Evolutionary conservation across 257 asterid species (phyloP).

Genomic region (Penstemon barbatus): DNA sequence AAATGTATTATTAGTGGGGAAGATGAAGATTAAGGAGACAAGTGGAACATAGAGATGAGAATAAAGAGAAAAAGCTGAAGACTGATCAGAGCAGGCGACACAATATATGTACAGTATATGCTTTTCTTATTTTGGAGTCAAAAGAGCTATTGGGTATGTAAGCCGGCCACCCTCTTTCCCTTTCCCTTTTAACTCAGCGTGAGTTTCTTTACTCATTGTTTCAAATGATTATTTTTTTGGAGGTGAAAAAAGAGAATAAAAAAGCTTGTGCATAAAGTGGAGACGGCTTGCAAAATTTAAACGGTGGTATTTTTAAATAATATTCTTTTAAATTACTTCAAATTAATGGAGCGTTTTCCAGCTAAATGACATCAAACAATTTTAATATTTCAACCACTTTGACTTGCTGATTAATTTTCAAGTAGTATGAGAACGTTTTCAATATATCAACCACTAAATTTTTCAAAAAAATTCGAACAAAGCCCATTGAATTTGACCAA

Average conservation of each 20-base stretch:
- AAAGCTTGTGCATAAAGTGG: constrained; percentile 20
- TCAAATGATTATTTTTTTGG: constrained; percentile 32
- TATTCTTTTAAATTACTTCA: neutral
- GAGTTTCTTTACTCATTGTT: constrained; percentile 35
- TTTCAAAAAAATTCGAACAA: too few species aligned
- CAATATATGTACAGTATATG: constrained; percentile 22
- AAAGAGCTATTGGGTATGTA: constrained; percentile 35
- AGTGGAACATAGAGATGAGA: constrained; percentile 34
- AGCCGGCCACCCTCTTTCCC: constrained; percentile 37
- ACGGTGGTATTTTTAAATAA: too few species aligned
- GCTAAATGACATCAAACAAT: neutral
- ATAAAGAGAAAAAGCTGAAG: neutral
- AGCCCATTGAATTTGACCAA: too few species aligned
- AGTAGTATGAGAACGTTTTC: too few species aligned
- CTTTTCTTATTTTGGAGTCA: constrained; percentile 47
- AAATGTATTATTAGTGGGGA: neutral
- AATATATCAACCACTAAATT: too few species aligned
- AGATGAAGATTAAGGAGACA: constrained; percentile 32
- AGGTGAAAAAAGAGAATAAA: neutral
- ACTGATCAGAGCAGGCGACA: constrained; percentile 28
- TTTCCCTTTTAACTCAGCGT: constrained; percentile 37
- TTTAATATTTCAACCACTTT: too few species aligned
- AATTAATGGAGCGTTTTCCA: neutral
- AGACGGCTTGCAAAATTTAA: constrained; percentile 20
- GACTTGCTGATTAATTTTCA: too few species aligned